A percentile compares a stretch with the other conserved stretches of the same genome.
Evolutionary conservation across 306 rosid species (phyloP).

Genomic region (Urtica urens): DNA sequence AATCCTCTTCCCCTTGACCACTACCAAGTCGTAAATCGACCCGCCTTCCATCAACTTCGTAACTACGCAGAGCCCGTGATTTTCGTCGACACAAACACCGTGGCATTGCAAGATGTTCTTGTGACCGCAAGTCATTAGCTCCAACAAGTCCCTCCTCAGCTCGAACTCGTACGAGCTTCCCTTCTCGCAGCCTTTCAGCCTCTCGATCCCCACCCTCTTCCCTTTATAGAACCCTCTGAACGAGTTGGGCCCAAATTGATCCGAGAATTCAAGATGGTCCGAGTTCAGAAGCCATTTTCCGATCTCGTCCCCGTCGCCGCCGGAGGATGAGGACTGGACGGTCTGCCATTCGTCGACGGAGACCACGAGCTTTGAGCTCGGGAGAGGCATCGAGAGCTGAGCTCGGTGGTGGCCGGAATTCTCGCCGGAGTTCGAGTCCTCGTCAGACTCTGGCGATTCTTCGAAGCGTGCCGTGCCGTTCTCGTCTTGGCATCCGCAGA

Average conservation of each 20-base stretch:
- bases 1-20: slow-evolving; percentile 70
- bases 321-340: slow-evolving; percentile 37
- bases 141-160: slow-evolving; percentile 65
- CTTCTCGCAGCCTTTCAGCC: slow-evolving; percentile 89
- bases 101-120: slow-evolving; percentile 61
- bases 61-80: slow-evolving; percentile 80
- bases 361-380: slow-evolving; percentile 47
- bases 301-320: slow-evolving; percentile 52
- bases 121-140: slow-evolving; percentile 87
- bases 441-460: slow-evolving; percentile 60
- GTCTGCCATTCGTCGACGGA: slow-evolving; percentile 96
- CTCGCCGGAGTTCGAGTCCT: slow-evolving; percentile 47
- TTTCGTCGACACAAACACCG: slow-evolving; percentile 81
- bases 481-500: slow-evolving; percentile 96
- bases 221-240: slow-evolving; percentile 77
- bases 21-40: slow-evolving; percentile 59
- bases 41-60: slow-evolving; percentile 86
- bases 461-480: slow-evolving; percentile 53
- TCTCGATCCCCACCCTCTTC: slow-evolving; percentile 82
- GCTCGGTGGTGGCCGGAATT: slow-evolving; percentile 39
- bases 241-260: slow-evolving; percentile 67
- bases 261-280: slow-evolving; percentile 56
- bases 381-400: slow-evolving; percentile 61
- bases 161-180: slow-evolving; percentile 73
- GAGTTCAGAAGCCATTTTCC: slow-evolving; percentile 79